phyloP scores from a whole-genome alignment of 148 eudicot species.

The Vaccinium macrocarpon region DNA sequence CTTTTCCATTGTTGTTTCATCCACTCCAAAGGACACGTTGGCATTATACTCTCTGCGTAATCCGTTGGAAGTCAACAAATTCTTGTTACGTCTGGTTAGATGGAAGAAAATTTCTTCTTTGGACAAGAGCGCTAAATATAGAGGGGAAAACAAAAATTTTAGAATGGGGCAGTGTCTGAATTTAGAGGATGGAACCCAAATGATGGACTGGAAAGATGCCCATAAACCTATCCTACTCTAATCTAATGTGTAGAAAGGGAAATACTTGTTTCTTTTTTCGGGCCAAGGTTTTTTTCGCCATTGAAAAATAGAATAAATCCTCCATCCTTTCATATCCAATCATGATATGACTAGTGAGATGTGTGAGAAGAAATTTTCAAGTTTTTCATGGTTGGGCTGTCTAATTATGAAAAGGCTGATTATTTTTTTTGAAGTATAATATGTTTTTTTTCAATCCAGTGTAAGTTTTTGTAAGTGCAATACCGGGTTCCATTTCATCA shows the following conservation, averaged over 20 bases:
- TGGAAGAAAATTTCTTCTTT: conserved; percentile 26
- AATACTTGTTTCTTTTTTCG: neutral
- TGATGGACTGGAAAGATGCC: neutral
- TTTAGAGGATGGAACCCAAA: neutral
- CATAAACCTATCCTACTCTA: neutral
- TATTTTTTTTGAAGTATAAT: neutral
- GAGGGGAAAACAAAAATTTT: neutral
- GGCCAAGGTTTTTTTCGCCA: neutral
- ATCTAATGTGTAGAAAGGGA: neutral
- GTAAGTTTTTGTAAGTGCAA: conserved; percentile 13
- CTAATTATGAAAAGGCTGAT: neutral
- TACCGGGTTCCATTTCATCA: neutral
- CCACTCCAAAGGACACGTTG: conserved; percentile 45
- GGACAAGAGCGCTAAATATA: conserved; percentile 4
- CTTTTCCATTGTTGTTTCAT: conserved; percentile 47
- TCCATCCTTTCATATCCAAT: neutral
- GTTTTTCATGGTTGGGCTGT: neutral
- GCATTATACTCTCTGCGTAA: conserved; percentile 44
- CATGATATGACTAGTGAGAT: neutral
- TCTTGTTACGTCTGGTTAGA: conserved; percentile 40
- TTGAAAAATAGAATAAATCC: neutral
- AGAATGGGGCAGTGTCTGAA: neutral
- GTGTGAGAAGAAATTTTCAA: neutral
- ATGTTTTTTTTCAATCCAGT: neutral
- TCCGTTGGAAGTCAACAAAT: conserved; percentile 42